Evolutionary conservation across 2,329 filamentous ascomycete genomes (phyloP), one percentile per base, ranked within the genome.

Genomic region (Ceratocystis albifundus): DNA sequence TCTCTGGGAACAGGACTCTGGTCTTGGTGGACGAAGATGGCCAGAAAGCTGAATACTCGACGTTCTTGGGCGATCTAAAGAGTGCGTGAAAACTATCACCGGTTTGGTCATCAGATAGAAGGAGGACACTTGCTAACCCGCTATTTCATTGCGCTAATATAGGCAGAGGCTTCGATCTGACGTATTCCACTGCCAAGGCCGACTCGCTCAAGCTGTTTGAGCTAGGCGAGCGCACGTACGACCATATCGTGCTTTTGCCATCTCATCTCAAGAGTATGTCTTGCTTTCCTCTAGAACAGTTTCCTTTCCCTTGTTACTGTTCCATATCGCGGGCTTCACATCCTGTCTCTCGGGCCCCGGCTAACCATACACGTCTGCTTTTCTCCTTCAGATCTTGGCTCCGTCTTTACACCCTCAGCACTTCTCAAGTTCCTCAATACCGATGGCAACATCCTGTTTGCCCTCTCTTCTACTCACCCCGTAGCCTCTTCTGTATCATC

Each of bases 361-460:
- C 45, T 59, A 59, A 59, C 55, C 55, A 59, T 4, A 7, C 30
- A 28, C 12, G 4, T 17, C 61, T 71, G 15, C 61, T 17, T 30
- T 48, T n/a, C 64, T 64, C 17, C 12, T 41, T 20, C 69, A 91
- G 89, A 90, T 69, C 88, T 96, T 68, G 94, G 94, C 66, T 91
- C 93, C 70, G 86, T 88, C 71, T 79, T 99, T 74, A 93, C 90
- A 2, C 90, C 94, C 64, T 90, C 90, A 74, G 79, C 87, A 70
- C 84, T 99, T 71, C 83, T 97, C 75, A 85, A 97, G 71, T 99
- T 96, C 77, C 79, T 96, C 79, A 94, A 96, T 76, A 86, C 87
- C 67, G 81, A 94, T 68, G 94, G 94, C 75, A 99, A 99, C 78
- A 84, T 99, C 73, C 82, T 99, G 69, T 79, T 97, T 66, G 85